Percentiles rank a stretch among this genome's conserved stretches.
Conservation (phyloP, 345 rosid genomes). For the Draba incana region DNA sequence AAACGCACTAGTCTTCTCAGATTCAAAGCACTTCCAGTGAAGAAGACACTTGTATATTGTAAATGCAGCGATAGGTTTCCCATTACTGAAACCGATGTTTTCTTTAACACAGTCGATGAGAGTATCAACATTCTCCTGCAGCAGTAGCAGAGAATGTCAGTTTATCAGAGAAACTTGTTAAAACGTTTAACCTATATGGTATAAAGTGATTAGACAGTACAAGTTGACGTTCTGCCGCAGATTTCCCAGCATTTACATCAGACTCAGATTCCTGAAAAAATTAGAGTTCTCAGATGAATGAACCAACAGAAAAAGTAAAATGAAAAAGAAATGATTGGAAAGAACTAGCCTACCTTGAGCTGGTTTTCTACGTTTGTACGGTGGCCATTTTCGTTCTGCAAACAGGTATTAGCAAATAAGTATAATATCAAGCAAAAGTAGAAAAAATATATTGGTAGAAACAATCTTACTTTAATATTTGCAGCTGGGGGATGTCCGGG, state of each 20-base stretch:
- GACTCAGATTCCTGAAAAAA: constrained; percentile 68
- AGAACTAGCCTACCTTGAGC: constrained; percentile 53
- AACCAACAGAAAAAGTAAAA: constrained; percentile 6
- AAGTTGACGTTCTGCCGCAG: constrained; percentile 81
- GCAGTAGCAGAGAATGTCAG: constrained; percentile 38
- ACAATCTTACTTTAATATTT: constrained; percentile 49
- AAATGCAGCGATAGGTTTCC: constrained; percentile 91
- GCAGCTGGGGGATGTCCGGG: constrained; percentile 63
- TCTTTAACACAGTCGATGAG: constrained; percentile 74
- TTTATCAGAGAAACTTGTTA: constrained; percentile 22
- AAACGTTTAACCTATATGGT: constrained; percentile 16
- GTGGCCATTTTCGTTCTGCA: constrained; percentile 93
- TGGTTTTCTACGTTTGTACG: constrained; percentile 55
- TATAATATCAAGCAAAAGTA: constrained; percentile 26
- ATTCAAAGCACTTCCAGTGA: constrained; percentile 98
- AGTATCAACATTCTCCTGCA: constrained; percentile 88
- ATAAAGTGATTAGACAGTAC: constrained; percentile 49
- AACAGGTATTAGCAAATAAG: constrained; percentile 19
- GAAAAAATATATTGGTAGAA: constrained; percentile 18
- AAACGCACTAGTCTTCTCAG: constrained; percentile 91
- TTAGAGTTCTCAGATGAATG: constrained; percentile 19
- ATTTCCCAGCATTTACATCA: constrained; percentile 70
- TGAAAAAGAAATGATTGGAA: constrained; percentile 18
- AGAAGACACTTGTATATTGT: constrained; percentile 95
- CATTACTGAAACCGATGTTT: constrained; percentile 81